These are phyloP conservation scores for Podosphaera aphanis DNA, from an alignment of 2,329 filamentous ascomycete genomes.

Conservation along the genomic window DNA sequence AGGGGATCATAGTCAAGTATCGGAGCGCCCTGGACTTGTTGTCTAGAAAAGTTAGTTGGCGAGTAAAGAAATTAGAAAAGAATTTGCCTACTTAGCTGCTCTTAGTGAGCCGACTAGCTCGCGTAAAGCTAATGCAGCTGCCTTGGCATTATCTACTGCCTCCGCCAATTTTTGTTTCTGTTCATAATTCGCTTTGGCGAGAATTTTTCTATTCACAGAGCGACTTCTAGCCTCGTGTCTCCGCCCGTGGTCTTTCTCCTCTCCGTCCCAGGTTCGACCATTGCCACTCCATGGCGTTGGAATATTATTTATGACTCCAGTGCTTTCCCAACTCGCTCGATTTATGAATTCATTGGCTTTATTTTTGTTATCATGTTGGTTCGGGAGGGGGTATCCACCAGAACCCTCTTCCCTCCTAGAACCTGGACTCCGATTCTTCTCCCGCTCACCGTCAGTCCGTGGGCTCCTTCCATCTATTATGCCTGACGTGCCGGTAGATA, in stretches of 20 bases:
- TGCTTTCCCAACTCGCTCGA: constrained; percentile 47
- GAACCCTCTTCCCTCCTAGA: constrained; percentile 16
- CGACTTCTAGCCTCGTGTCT: constrained; percentile 15
- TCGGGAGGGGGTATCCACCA: constrained; percentile 18
- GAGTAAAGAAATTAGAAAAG: neutral
- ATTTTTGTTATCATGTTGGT: constrained; percentile 5
- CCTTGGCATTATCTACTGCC: constrained; percentile 55
- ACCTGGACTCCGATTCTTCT: constrained; percentile 15
- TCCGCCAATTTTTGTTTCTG: constrained; percentile 40
- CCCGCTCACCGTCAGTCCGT: constrained; percentile 14
- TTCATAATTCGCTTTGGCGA: constrained; percentile 32
- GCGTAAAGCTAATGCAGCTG: constrained; percentile 62
- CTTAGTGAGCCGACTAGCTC: constrained; percentile 64
- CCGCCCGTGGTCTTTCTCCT: constrained; percentile 16
- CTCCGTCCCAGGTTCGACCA: constrained; percentile 17
- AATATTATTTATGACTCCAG: constrained; percentile 57
- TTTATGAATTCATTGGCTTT: constrained; percentile 13
- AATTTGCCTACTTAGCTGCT: constrained; percentile 49
- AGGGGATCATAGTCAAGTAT: constrained; percentile 68
- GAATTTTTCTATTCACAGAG: constrained; percentile 25
- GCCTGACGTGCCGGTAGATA: constrained; percentile 26
- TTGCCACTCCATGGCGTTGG: constrained; percentile 27
- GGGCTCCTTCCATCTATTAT: constrained; percentile 16
- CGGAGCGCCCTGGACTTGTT: constrained; percentile 30
- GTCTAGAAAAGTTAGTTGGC: constrained; percentile 18